Conservation (phyloP, 2,329 filamentous ascomycete species). For the Helotiales sp. region DNA sequence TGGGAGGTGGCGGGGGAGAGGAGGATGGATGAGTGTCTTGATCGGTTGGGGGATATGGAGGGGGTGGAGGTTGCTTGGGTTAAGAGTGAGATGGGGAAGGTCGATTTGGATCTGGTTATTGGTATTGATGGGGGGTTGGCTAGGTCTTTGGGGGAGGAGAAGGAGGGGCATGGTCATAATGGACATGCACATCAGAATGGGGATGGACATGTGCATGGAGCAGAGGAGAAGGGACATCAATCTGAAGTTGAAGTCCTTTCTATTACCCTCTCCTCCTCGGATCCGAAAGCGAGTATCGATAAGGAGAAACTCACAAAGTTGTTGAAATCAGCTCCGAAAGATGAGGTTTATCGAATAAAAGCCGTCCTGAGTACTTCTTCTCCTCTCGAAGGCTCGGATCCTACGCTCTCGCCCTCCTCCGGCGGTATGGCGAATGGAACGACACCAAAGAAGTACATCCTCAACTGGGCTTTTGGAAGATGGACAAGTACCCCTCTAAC, state of each 20-base stretch:
- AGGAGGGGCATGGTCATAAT: constrained; percentile 49
- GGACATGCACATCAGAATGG: constrained; percentile 31
- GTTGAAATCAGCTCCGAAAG: constrained; percentile 75
- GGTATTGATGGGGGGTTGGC: constrained; percentile 84
- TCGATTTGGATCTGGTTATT: constrained; percentile 78
- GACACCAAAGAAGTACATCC: constrained; percentile 65
- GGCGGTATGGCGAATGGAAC: constrained; percentile 10
- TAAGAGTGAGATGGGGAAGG: constrained; percentile 79
- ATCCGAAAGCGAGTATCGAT: constrained; percentile 40
- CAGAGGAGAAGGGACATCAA: constrained; percentile 61
- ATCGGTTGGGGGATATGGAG: constrained; percentile 67
- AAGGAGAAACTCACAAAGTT: constrained; percentile 65
- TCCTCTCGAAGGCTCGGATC: constrained; percentile 50
- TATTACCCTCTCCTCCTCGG: constrained; percentile 60
- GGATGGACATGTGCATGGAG: constrained; percentile 43
- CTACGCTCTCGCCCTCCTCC: constrained; percentile 18
- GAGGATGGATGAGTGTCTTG: constrained; percentile 63
- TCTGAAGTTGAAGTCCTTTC: constrained; percentile 90
- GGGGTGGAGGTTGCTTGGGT: constrained; percentile 66
- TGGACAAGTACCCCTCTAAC: constrained; percentile 81
- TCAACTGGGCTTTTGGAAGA: constrained; percentile 97
- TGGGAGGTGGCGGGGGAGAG: constrained; percentile 65
- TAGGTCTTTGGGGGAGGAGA: constrained; percentile 47
- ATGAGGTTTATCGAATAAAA: constrained; percentile 96
- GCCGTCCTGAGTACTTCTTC: constrained; percentile 55